phyloP scores from a whole-genome alignment of 495 filamentous ascomycete genomes.

The Xylaria castorea region DNA sequence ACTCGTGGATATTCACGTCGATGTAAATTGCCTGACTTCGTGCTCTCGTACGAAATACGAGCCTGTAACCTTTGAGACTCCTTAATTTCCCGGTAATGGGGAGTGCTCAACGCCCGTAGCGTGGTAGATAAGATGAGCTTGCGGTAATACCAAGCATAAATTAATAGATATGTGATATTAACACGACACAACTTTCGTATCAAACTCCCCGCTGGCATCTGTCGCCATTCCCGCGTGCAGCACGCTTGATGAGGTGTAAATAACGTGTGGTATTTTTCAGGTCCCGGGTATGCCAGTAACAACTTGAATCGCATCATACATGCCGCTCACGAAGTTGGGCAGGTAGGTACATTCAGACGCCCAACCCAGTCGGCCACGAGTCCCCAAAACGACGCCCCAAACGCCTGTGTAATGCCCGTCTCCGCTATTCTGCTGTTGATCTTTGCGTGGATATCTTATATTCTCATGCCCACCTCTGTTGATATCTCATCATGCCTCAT shows the following conservation, averaged over 20 bases:
- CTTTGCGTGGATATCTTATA: background rate
- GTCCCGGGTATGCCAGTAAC: background rate
- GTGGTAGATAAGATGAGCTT: background rate
- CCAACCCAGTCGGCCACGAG: background rate
- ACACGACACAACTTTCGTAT: background rate
- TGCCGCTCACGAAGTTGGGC: background rate
- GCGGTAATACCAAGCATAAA: background rate
- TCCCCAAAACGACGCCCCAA: slow-evolving; percentile 39
- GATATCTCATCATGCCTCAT: background rate
- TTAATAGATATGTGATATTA: background rate
- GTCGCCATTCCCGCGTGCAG: background rate
- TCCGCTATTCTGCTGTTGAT: background rate
- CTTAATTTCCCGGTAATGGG: background rate
- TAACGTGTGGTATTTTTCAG: background rate
- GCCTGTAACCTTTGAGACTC: background rate
- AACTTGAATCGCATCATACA: slow-evolving; percentile 7
- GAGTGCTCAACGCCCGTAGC: background rate
- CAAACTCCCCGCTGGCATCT: background rate
- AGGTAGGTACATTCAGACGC: slow-evolving; percentile 1
- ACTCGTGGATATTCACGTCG: background rate
- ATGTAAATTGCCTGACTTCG: background rate
- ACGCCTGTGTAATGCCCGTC: slow-evolving; percentile 40
- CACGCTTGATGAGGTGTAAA: background rate
- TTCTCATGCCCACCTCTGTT: background rate
- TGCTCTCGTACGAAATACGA: background rate